A percentile compares a stretch with the other conserved stretches of the same genome.
Conservation (phyloP, 345 rosid species). For the Syzygium jambos region DNA sequence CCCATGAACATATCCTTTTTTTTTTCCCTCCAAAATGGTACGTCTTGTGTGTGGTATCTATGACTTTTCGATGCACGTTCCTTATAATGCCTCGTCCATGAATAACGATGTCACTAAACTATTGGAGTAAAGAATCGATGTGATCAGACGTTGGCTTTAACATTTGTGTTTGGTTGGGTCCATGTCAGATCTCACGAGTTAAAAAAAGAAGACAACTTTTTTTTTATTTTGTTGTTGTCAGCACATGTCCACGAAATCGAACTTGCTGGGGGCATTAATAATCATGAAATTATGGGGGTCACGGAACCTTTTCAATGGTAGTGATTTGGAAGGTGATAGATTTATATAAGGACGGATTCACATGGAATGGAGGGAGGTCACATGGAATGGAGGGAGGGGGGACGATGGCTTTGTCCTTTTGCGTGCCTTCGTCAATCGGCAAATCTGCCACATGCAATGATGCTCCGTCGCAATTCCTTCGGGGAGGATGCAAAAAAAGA, state of each 20-base stretch:
- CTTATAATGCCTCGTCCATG: not conserved
- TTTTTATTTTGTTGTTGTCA: accelerated
- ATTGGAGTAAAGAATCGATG: not conserved
- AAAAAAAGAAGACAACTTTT: not conserved
- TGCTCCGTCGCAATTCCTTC: not conserved
- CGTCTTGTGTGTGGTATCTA: not conserved
- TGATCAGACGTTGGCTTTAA: not conserved
- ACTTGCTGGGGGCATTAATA: not conserved
- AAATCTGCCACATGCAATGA: not conserved
- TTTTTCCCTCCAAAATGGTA: not conserved
- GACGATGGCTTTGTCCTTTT: not conserved
- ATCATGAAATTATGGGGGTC: not conserved
- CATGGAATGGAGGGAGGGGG: not conserved
- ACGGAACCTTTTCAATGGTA: not conserved
- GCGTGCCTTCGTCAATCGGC: not conserved
- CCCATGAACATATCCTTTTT: too few species aligned
- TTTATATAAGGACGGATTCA: not conserved
- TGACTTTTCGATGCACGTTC: not conserved
- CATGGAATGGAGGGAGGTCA: not conserved
- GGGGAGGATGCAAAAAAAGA: not conserved
- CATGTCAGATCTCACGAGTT: not conserved
- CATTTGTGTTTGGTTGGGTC: not conserved
- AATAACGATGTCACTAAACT: not conserved
- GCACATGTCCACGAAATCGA: not conserved
- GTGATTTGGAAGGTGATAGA: not conserved